phyloP scores from a whole-genome alignment of 1,139 yeast genomes.

The Candida labiduridarum region DNA sequence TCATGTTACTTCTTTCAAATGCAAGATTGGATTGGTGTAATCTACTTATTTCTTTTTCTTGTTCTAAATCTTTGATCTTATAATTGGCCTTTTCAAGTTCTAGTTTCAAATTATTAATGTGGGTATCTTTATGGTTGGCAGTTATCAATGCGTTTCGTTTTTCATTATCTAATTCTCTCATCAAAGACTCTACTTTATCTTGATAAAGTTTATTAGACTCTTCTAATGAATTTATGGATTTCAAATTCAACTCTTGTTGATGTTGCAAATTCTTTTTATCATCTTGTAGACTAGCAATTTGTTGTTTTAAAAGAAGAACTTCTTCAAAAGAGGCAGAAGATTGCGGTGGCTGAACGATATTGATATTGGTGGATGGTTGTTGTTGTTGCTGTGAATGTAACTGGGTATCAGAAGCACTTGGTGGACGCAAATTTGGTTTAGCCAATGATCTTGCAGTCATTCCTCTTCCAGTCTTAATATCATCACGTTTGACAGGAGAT shows the following conservation, averaged over 20 bases:
- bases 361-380: neutral
- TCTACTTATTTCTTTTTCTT: conserved; percentile 16
- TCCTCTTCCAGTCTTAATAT: conserved; percentile 36
- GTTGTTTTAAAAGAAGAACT: conserved; percentile 46
- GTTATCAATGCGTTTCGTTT: conserved; percentile 12
- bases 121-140: conserved; percentile 16
- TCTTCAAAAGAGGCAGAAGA: conserved; percentile 7
- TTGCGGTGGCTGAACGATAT: neutral
- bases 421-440: conserved; percentile 20
- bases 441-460: conserved; percentile 42
- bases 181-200: conserved; percentile 12
- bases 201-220: conserved; percentile 10
- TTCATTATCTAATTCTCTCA: conserved; percentile 13
- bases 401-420: conserved; percentile 9
- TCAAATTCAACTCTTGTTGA: conserved; percentile 11
- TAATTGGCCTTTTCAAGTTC: conserved; percentile 16
- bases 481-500: conserved; percentile 59
- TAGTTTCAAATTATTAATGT: conserved; percentile 12
- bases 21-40: conserved; percentile 14
- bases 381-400: neutral
- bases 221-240: conserved; percentile 7
- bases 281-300: conserved; percentile 43
- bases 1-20: conserved; percentile 4
- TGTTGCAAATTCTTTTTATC: conserved; percentile 30
- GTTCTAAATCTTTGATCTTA: conserved; percentile 20